A percentile compares a stretch with the other conserved stretches of the same genome.
phyloP scores from a whole-genome alignment of 495 filamentous ascomycete genomes.

The Peziza echinospora region DNA sequence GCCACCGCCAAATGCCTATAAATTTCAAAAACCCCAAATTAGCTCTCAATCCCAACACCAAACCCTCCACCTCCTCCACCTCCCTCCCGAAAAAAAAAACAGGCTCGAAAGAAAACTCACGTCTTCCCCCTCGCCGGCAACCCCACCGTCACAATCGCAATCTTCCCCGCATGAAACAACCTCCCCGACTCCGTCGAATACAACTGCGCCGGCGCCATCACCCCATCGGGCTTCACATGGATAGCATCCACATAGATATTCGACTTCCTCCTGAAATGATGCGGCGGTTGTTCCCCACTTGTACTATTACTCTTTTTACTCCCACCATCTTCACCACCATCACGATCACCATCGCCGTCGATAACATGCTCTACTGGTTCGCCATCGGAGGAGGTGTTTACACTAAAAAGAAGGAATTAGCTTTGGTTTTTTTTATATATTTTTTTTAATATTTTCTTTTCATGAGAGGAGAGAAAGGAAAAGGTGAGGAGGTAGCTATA shows the following conservation, averaged over 20 bases:
- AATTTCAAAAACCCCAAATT: background rate
- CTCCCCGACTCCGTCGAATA: constrained; percentile 96
- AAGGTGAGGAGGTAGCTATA: no score
- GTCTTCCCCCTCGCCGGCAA: constrained; percentile 94
- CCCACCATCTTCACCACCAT: constrained; percentile 2
- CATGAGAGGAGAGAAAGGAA: no score
- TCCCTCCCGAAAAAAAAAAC: no score
- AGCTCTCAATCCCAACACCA: constrained; percentile 5
- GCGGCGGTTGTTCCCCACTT: no score
- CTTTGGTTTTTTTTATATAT: constrained; percentile 47
- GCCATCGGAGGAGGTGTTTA: no score
- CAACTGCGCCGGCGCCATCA: constrained; percentile 82
- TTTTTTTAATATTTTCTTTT: no score
- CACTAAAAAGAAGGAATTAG: constrained; percentile 27
- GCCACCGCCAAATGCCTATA: constrained; percentile 82
- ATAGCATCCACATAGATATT: constrained; percentile 95
- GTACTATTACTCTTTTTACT: background rate
- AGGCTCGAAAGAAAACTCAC: no score
- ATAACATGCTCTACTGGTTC: no score
- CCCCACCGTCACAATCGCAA: constrained; percentile 92
- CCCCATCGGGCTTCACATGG: constrained; percentile 71
- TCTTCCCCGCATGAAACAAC: constrained; percentile 89
- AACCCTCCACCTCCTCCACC: no score
- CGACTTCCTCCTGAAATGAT: constrained; percentile 50
- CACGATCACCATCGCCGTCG: constrained; percentile 23